Evolutionary conservation across 225 moss, liverwort and hornwort species (phyloP).

Genomic region (Takakia lepidozioides): DNA sequence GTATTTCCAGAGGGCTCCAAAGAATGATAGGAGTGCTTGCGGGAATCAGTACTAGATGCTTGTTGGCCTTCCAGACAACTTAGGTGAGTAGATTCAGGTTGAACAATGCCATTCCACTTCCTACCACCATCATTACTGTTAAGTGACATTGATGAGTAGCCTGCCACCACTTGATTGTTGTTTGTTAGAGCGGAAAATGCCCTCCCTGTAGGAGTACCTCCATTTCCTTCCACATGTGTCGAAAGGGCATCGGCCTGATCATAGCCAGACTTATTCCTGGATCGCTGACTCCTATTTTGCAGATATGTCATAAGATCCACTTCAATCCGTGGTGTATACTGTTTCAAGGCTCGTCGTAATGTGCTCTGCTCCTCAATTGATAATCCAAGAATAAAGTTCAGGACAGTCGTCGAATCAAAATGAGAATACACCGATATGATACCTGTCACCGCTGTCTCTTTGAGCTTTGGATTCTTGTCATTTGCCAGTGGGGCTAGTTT

Average conservation of each 20-base stretch:
- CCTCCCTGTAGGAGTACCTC: conserved; percentile 36
- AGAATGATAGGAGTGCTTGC: conserved; percentile 42
- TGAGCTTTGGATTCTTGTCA: conserved; percentile 90
- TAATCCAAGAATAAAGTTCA: conserved; percentile 87
- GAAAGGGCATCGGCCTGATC: conserved; percentile 60
- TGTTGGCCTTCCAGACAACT: conserved; percentile 31
- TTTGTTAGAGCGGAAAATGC: conserved; percentile 33
- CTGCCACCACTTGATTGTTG: conserved; percentile 31
- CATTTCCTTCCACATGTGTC: conserved; percentile 32
- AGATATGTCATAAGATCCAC: conserved; percentile 93
- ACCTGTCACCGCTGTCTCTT: conserved; percentile 84
- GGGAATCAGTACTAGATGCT: conserved; percentile 25
- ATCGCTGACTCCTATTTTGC: conserved; percentile 86
- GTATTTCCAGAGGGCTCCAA: conserved; percentile 38
- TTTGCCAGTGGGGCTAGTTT: conserved; percentile 92
- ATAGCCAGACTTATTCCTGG: conserved; percentile 40
- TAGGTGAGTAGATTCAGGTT: conserved; percentile 38
- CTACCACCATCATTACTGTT: conserved; percentile 28
- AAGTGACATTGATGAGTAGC: conserved; percentile 23
- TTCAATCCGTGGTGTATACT: conserved; percentile 96
- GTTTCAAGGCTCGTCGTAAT: conserved; percentile 78
- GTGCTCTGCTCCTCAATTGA: conserved; percentile 97
- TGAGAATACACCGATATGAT: conserved; percentile 96
- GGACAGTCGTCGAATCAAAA: conserved; percentile 80
- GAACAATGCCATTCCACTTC: conserved; percentile 42